Percentiles rank a stretch among this genome's conserved stretches.
These are phyloP conservation scores for Aegilops tauschii DNA, from an alignment of 176 grass and related monocot genomes.

Conservation along the genomic window DNA sequence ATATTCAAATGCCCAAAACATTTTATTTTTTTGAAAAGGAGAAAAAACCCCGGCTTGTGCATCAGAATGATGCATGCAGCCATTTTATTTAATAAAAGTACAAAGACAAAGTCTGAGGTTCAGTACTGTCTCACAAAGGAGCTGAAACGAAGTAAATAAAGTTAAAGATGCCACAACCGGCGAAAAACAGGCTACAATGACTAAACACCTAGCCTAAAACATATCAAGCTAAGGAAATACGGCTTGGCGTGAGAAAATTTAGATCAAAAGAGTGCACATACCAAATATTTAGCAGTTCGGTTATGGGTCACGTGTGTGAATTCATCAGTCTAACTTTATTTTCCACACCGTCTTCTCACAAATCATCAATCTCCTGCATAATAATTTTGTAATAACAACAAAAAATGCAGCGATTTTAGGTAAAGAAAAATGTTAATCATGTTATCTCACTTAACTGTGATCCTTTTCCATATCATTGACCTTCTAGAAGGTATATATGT, in stretches of 20 bases:
- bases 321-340: background rate
- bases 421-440: background rate
- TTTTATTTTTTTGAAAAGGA: too few species aligned
- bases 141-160: too few species aligned
- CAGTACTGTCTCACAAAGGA: too few species aligned
- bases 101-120: too few species aligned
- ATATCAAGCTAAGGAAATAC: background rate
- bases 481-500: slow-evolving; percentile 17
- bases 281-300: background rate
- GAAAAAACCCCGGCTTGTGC: too few species aligned
- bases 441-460: background rate
- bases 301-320: background rate
- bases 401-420: background rate
- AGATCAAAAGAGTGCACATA: background rate
- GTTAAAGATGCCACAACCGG: too few species aligned
- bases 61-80: too few species aligned
- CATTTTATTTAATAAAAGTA: too few species aligned
- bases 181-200: too few species aligned
- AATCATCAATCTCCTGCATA: background rate
- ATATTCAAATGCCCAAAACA: background rate
- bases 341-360: background rate
- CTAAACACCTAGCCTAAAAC: too few species aligned
- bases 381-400: too few species aligned
- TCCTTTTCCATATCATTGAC: background rate
- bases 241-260: too few species aligned